phyloP scores from a whole-genome alignment of 176 grass and related monocot species.

The Oropetium thomaeum region DNA sequence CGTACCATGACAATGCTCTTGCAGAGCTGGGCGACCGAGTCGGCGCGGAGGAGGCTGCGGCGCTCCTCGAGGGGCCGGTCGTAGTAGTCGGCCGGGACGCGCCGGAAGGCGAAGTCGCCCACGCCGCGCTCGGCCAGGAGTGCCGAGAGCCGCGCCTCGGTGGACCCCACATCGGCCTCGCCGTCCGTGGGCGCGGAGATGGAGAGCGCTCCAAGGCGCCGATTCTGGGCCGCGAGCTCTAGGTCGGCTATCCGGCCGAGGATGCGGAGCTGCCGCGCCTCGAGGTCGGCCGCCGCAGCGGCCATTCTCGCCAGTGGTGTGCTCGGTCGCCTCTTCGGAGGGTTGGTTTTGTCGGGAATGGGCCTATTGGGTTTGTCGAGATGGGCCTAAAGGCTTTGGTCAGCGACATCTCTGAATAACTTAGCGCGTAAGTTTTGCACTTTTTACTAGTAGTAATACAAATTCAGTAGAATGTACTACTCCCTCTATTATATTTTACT shows the following conservation, averaged over 20 bases:
- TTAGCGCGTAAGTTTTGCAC: no score
- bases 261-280: conserved; percentile 56
- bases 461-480: no score
- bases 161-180: not conserved
- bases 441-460: no score
- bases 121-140: conserved; percentile 50
- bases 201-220: conserved; percentile 22
- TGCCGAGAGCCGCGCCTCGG: conserved; percentile 52
- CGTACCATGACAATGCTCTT: conserved; percentile 94
- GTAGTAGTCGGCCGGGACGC: conserved; percentile 78
- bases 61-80: conserved; percentile 61
- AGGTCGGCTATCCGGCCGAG: conserved; percentile 60
- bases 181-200: conserved; percentile 8
- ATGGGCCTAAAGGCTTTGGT: no score
- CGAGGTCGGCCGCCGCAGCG: conserved; percentile 47
- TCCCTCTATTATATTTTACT: no score
- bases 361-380: no score
- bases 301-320: conserved; percentile 40
- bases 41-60: conserved; percentile 50
- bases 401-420: no score
- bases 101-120: conserved; percentile 68
- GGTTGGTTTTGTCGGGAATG: no score
- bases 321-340: no score
- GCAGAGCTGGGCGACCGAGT: conserved; percentile 76
- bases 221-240: conserved; percentile 47